Evolutionary conservation across 129 eudicot genomes (phyloP).

Genomic region (Artemisia argyi): DNA sequence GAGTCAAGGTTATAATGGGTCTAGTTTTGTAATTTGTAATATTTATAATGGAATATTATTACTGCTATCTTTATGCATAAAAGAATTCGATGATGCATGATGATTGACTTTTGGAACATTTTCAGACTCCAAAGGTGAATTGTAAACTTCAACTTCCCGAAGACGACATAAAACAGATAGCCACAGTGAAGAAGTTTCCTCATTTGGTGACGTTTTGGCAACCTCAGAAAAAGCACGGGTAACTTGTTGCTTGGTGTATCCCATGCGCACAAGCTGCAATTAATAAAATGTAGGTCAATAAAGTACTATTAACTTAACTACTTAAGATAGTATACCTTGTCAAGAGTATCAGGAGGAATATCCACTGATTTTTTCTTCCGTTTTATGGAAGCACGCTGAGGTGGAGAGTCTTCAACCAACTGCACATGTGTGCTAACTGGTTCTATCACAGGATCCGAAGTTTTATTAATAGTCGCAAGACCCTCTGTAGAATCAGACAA

Average conservation of each 20-base stretch:
- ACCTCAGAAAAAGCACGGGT: conserved; percentile 55
- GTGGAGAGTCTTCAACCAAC: conserved; percentile 30
- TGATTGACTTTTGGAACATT: conserved; percentile 27
- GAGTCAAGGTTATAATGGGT: background rate
- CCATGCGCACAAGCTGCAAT: conserved; percentile 60
- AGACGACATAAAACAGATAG: conserved; percentile 73
- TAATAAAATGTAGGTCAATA: conserved; percentile 2
- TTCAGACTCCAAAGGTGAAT: conserved; percentile 36
- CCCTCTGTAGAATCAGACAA: conserved; percentile 38
- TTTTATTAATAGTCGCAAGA: conserved; percentile 20
- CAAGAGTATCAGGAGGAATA: conserved; percentile 66
- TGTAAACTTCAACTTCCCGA: conserved; percentile 63
- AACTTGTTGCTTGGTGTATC: conserved; percentile 64
- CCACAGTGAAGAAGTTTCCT: conserved; percentile 68
- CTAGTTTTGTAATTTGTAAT: background rate
- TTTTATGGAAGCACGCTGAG: conserved; percentile 29
- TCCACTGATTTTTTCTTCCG: conserved; percentile 37
- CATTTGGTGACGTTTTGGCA: conserved; percentile 38
- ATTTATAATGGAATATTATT: conserved; percentile 9
- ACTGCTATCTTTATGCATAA: conserved; percentile 34
- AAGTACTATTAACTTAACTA: no score
- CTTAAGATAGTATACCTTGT: conserved; percentile 48
- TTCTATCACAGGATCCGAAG: conserved; percentile 32
- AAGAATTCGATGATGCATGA: conserved; percentile 33
- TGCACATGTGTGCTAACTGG: conserved; percentile 25